Percentiles rank a stretch among this genome's conserved stretches.
These are phyloP conservation scores for Arachnomyces sp. DNA, from an alignment of 2,329 filamentous ascomycete genomes.

Conservation along the genomic window DNA sequence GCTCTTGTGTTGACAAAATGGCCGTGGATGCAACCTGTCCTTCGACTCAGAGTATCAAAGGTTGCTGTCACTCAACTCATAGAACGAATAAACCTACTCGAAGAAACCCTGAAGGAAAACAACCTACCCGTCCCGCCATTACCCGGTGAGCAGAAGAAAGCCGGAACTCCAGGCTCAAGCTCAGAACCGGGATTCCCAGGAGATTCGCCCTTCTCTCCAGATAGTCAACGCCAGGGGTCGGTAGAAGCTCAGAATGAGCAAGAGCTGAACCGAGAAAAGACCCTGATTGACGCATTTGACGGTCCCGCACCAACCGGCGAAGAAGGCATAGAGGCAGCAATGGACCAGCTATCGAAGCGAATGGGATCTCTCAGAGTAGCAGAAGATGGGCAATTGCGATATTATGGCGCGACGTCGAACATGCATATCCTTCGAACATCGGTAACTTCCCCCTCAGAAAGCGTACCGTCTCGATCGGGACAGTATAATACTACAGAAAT, in stretches of 20 bases:
- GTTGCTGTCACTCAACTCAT: conserved; percentile 10
- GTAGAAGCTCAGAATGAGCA: neutral
- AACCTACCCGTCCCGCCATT: conserved; percentile 9
- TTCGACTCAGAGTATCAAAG: conserved; percentile 7
- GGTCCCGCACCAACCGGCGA: conserved; percentile 9
- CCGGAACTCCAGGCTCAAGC: neutral
- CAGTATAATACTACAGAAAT: conserved; percentile 9
- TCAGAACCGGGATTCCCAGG: conserved; percentile 1
- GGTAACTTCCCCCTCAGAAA: conserved; percentile 8
- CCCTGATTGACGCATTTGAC: conserved; percentile 6
- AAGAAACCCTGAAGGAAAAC: conserved; percentile 9
- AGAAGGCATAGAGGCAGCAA: conserved; percentile 19
- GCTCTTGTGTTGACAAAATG: neutral
- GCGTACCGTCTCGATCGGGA: too few species aligned
- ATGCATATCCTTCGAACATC: conserved; percentile 19
- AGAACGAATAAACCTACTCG: conserved; percentile 9
- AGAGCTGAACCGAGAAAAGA: conserved; percentile 2
- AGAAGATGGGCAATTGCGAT: conserved; percentile 25
- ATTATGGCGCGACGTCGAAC: conserved; percentile 28
- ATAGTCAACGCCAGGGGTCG: too few species aligned
- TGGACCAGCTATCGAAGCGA: conserved; percentile 22
- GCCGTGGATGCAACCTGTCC: neutral
- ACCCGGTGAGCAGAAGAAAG: too few species aligned
- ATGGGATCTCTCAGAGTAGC: conserved; percentile 28
- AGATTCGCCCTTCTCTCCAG: neutral